phyloP scores from a whole-genome alignment of 352 stramenopile species.

The Phytopythium cucurbitacearum region DNA sequence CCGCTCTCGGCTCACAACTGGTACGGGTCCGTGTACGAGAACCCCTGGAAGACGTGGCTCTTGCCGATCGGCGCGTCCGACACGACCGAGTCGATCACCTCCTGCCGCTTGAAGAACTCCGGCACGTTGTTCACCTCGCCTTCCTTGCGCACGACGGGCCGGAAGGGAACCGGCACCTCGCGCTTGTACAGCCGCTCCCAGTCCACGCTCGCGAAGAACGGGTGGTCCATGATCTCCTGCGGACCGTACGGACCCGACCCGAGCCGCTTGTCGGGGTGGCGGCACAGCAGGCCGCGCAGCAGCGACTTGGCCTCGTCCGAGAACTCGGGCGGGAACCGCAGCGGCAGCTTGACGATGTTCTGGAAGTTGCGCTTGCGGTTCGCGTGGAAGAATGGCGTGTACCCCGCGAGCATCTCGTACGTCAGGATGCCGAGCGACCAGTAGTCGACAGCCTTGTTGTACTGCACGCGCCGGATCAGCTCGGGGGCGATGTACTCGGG shows the following conservation, averaged over 20 bases:
- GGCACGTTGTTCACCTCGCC: constrained; percentile 74
- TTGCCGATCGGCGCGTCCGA: constrained; percentile 53
- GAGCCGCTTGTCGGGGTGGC: constrained; percentile 71
- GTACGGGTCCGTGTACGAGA: constrained; percentile 75
- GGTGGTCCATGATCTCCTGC: constrained; percentile 80
- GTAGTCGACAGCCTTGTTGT: constrained; percentile 84
- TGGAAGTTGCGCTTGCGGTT: constrained; percentile 86
- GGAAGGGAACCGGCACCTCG: constrained; percentile 61
- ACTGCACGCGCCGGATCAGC: constrained; percentile 65
- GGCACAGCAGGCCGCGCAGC: constrained; percentile 63
- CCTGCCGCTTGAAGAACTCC: constrained; percentile 79
- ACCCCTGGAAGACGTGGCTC: constrained; percentile 69
- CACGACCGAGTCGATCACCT: constrained; percentile 69
- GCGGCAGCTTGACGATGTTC: constrained; percentile 77
- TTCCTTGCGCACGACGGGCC: constrained; percentile 61
- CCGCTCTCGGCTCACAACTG: constrained; percentile 28
- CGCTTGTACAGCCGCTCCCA: constrained; percentile 81
- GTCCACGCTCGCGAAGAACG: constrained; percentile 74
- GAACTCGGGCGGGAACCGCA: constrained; percentile 71
- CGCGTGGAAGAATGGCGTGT: constrained; percentile 74
- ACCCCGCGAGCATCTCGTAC: constrained; percentile 80
- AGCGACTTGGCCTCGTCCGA: constrained; percentile 73
- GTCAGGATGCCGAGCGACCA: constrained; percentile 85
- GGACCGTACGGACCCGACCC: constrained; percentile 63
- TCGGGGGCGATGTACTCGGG: constrained; percentile 85